Evolutionary conservation across 495 filamentous ascomycete genomes (phyloP).

Genomic region (Hapsidospora chrysogenum): DNA sequence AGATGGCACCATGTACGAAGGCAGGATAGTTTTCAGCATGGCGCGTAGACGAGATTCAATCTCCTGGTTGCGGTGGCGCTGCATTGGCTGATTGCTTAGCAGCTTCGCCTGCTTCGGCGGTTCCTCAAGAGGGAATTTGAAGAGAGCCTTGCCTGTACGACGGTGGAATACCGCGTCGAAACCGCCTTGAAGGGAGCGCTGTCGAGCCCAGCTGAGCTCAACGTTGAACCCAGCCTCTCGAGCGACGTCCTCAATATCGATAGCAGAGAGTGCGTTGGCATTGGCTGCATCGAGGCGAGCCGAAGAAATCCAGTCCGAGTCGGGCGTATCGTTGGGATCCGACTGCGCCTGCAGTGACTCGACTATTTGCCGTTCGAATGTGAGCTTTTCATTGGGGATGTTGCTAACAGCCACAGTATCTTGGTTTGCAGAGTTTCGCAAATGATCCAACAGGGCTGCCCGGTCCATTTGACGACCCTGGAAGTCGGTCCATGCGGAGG

Average conservation of each 20-base stretch:
- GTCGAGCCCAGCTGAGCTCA: constrained; percentile 8
- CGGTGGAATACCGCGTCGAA: constrained; percentile 8
- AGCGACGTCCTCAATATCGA: constrained; percentile 5
- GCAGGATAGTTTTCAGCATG: constrained; percentile 6
- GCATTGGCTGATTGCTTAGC: constrained; percentile 2
- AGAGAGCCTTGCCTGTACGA: background rate
- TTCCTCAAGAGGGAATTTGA: no score
- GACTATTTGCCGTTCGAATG: background rate
- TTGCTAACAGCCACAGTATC: constrained; percentile 1
- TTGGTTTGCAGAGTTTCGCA: background rate
- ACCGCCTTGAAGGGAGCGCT: constrained; percentile 5
- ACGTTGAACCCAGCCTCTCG: constrained; percentile 4
- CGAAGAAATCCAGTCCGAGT: background rate
- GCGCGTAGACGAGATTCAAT: constrained; percentile 1
- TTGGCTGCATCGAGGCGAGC: background rate
- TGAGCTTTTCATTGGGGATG: constrained; percentile 1
- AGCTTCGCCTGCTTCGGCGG: no score
- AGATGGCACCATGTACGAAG: constrained; percentile 17
- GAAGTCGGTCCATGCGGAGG: constrained; percentile 1
- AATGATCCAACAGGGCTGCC: background rate
- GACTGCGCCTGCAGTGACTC: background rate
- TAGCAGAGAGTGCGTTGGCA: background rate
- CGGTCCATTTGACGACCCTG: background rate
- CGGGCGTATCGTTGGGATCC: background rate
- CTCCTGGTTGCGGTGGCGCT: background rate